phyloP scores from a whole-genome alignment of 106 monocot species.

The Vanilla planifolia region DNA sequence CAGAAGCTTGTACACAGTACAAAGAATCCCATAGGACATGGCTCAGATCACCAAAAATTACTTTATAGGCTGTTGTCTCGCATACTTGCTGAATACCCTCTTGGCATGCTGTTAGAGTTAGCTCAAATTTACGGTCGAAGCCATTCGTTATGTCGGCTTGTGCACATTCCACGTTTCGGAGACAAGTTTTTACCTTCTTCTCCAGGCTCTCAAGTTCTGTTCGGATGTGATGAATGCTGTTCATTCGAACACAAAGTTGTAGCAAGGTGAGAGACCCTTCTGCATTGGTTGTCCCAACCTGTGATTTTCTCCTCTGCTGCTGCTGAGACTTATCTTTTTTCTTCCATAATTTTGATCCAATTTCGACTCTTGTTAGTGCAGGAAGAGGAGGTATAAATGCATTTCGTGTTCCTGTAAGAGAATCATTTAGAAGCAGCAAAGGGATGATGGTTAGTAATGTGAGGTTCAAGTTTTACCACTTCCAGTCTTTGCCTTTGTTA shows the following conservation, averaged over 20 bases:
- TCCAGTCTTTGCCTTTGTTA: constrained; percentile 62
- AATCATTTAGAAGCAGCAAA: neutral
- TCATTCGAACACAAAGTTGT: constrained; percentile 80
- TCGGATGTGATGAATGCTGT: constrained; percentile 67
- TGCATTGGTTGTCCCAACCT: constrained; percentile 55
- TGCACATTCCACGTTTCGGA: constrained; percentile 80
- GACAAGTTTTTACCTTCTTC: constrained; percentile 66
- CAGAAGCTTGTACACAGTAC: constrained; percentile 51
- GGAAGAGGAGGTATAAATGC: constrained; percentile 71
- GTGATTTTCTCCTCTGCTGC: constrained; percentile 51
- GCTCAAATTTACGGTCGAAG: constrained; percentile 59
- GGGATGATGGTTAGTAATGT: neutral
- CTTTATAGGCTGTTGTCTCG: constrained; percentile 74
- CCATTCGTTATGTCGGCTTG: constrained; percentile 60
- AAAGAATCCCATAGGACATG: constrained; percentile 74
- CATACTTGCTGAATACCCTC: constrained; percentile 86
- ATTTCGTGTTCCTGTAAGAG: constrained; percentile 61
- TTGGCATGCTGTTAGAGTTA: constrained; percentile 51
- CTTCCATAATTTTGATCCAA: constrained; percentile 60
- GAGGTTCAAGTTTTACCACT: constrained; percentile 56
- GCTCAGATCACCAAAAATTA: constrained; percentile 70
- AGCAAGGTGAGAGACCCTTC: constrained; percentile 39
- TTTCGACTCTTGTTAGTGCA: constrained; percentile 73
- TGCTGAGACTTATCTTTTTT: constrained; percentile 69
- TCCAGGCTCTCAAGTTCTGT: constrained; percentile 66